Base-by-base conservation (phyloP, 1,284 basidiomycete species). In the Amylostereum areolatum region DNA sequence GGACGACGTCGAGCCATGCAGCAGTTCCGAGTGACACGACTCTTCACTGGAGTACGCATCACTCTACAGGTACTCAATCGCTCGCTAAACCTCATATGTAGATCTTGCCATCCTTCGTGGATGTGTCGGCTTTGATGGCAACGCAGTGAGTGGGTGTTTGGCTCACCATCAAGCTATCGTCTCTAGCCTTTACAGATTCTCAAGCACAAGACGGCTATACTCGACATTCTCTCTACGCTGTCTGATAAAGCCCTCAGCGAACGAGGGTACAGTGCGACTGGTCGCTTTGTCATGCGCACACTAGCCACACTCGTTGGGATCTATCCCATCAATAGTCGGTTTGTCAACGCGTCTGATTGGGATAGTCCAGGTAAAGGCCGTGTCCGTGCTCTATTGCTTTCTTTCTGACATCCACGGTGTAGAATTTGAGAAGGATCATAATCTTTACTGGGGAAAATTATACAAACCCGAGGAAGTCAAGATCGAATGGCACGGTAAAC, bases 11-110 rank as follows among this genome's bases (percentile, higher is more conserved):
- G 0, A 83, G 83, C 5, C 81, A 87, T 55, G 78, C 82, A 18
- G 88, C 92, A 0, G 76, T 91, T 2, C 83, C 92, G 3, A 90
- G 90, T 5, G 96, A 99, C 61, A 94, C 92, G 2, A 88, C 92
- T 1, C 72, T 99, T 47, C 94, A 97, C 65, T 98, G 95, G 92
- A 94, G 89, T 90, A 60, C 64, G 89, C 45, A 51, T 46, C 57
- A 40, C 52, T 43, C 44, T 30, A 27, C 54, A 44, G 9, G 31
- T 35, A 37, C 41, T 50, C 18, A 25, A 32, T 45, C 39, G 51
- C 46, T 57, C 31, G 44, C 32, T 43, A 37, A 57, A 34, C 9
- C 9, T 37, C 12, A 7, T 28, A 45, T n/a, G n/a, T 34, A 90
- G 89, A 91, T 64, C 75, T 92, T 63, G 73, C 83, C 4, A 85